phyloP scores from a whole-genome alignment of 2,329 filamentous ascomycete species.

The Sarocladium brachiariae region DNA sequence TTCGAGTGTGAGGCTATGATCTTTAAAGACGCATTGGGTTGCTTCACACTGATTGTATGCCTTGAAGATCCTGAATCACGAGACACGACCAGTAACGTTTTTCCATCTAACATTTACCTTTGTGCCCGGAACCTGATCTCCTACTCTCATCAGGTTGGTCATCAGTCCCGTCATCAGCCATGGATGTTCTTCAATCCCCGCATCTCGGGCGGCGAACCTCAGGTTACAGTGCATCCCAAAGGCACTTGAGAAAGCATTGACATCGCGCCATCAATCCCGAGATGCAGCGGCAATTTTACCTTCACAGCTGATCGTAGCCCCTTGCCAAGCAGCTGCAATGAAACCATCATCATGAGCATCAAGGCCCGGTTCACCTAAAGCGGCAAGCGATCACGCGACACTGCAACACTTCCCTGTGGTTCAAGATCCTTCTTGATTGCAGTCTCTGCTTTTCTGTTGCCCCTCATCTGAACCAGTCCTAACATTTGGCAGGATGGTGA shows the following conservation, averaged over 20 bases:
- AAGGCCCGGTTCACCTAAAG: background rate
- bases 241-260: background rate
- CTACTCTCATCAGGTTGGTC: no score
- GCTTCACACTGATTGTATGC: no score
- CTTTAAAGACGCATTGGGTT: no score
- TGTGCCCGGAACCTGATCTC: no score
- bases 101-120: no score
- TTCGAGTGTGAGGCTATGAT: no score
- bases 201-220: background rate
- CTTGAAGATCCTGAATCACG: no score
- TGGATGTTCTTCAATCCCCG: background rate
- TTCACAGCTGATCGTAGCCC: background rate
- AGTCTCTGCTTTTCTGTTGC: no score
- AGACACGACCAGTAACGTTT: no score
- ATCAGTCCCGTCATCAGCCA: no score
- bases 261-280: background rate
- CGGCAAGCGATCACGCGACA: conserved; percentile 10
- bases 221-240: background rate
- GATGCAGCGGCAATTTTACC: background rate
- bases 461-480: background rate
- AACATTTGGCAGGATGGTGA: background rate
- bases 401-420: background rate
- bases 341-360: background rate
- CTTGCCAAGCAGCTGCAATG: background rate
- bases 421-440: no score